Base-by-base conservation (phyloP, 306 rosid genomes). In the Canavalia gladiata region DNA sequence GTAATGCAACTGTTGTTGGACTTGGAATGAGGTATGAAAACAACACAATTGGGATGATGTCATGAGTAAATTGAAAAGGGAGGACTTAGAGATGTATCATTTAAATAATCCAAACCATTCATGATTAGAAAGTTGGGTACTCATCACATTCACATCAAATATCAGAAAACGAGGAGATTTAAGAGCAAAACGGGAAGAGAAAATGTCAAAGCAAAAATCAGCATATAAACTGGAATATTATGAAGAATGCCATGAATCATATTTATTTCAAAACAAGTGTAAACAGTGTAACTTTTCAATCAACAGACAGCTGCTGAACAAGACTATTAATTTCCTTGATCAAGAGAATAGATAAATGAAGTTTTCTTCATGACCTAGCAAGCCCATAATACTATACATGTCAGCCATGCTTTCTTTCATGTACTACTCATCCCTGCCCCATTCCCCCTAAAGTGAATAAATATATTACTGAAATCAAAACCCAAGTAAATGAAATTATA, bases 21-120 rank as follows among this genome's bases (percentile, higher is more conserved):
- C 42, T 43, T 67, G 28, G 54, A 43, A 67, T 42, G 57, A 10
- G 28, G n/a, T 9, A 43, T 30, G 42, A 25, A 46, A 46, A 29
- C 43, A 10, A 68, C 11, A 46, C 11, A 46, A 43, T 18, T 5
- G 13, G 31, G 72, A 66, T 65, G 54, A 68, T 46, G 11, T 46
- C 29, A 52, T 60, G 54, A 74, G 56, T 30, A 7, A 13, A 13
- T 73, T 7, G 8, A 37, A 39, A 72, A 18, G 25, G 35, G 66
- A 57, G 55, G 5, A 74, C 42, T 42, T 6, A 57, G 41, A 29
- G 51, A 54, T 72, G 54, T 18, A 55, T 54, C 30, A 54, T 11
- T 75, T 29, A 58, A 74, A 29, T 47, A 8, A 62, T 73, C 25
- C 28, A 34, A 68, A 72, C 59, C 79, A 80, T 72, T 73, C 55